Evolutionary conservation across 768 basidiomycete species (phyloP).

Genomic region (Suillus subaureus): DNA sequence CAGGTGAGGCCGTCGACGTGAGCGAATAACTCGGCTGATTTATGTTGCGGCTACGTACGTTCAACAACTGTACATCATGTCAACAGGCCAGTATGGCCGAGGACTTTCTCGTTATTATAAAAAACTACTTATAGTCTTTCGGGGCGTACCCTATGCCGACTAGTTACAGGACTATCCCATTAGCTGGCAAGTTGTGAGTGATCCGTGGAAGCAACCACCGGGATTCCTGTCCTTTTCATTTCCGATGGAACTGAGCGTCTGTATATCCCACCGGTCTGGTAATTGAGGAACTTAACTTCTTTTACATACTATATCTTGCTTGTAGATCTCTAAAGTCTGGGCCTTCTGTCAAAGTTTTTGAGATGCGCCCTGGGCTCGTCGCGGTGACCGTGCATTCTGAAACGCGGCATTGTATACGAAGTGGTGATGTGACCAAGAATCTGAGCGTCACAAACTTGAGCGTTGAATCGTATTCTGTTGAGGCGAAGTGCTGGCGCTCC

Average conservation of each 20-base stretch:
- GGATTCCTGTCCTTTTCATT: not conserved
- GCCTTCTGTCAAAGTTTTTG: not conserved
- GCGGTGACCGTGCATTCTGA: not conserved
- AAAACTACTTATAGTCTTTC: no score
- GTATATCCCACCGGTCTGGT: not conserved
- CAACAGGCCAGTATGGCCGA: no score
- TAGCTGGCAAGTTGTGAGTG: not conserved
- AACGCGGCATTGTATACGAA: not conserved
- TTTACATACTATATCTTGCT: not conserved
- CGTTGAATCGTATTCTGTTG: not conserved
- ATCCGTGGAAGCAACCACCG: not conserved
- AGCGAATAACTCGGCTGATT: no score
- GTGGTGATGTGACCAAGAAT: not conserved
- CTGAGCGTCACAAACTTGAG: not conserved
- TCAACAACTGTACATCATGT: no score
- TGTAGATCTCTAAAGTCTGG: not conserved
- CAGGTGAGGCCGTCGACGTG: no score
- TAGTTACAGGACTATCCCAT: not conserved
- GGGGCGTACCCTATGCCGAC: no score
- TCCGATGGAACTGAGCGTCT: not conserved
- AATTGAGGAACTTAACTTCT: no score
- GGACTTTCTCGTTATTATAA: not conserved
- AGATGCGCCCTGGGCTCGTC: not conserved
- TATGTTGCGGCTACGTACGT: no score
- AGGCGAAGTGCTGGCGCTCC: not conserved